These are phyloP conservation scores for Austroboletus niveus DNA, from an alignment of 1,284 basidiomycete genomes.

Conservation along the genomic window DNA sequence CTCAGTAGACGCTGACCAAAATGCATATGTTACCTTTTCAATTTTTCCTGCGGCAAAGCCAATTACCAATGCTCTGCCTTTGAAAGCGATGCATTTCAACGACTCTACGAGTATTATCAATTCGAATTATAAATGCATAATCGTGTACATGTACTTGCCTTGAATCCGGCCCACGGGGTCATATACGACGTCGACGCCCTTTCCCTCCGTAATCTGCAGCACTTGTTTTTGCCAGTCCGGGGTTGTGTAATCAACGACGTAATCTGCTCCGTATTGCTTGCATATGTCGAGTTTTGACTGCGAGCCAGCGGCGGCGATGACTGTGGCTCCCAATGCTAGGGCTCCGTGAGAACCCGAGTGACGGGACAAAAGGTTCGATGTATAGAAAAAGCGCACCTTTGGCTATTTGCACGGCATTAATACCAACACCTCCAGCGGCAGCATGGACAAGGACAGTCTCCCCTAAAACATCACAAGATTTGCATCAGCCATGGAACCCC, in stretches of 20 bases:
- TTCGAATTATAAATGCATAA: not conserved
- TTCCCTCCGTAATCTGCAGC: slow-evolving; percentile 69
- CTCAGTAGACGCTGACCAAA: not conserved
- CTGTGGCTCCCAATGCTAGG: slow-evolving; percentile 70
- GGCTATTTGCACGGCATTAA: slow-evolving; percentile 87
- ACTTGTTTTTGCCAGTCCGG: slow-evolving; percentile 77
- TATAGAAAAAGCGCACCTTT: slow-evolving; percentile 51
- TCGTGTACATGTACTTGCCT: slow-evolving; percentile 40
- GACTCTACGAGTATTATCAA: slow-evolving; percentile 43
- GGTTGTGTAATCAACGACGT: slow-evolving; percentile 64
- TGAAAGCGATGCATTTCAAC: slow-evolving; percentile 93
- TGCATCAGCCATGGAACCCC: slow-evolving; percentile 8
- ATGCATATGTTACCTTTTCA: slow-evolving; percentile 65
- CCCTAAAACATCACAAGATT: slow-evolving; percentile 40
- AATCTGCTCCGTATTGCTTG: slow-evolving; percentile 68
- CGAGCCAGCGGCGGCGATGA: slow-evolving; percentile 78
- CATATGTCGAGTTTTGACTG: slow-evolving; percentile 67
- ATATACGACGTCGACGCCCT: slow-evolving; percentile 86
- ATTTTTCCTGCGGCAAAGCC: slow-evolving; percentile 89
- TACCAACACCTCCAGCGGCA: slow-evolving; percentile 91
- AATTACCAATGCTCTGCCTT: slow-evolving; percentile 87
- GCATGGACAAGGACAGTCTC: slow-evolving; percentile 90
- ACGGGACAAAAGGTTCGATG: not conserved
- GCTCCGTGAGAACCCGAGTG: slow-evolving; percentile 12
- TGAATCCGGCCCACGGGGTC: slow-evolving; percentile 85